Conservation (phyloP, 1,139 yeast genomes). For the Suhomyces terraborum region DNA sequence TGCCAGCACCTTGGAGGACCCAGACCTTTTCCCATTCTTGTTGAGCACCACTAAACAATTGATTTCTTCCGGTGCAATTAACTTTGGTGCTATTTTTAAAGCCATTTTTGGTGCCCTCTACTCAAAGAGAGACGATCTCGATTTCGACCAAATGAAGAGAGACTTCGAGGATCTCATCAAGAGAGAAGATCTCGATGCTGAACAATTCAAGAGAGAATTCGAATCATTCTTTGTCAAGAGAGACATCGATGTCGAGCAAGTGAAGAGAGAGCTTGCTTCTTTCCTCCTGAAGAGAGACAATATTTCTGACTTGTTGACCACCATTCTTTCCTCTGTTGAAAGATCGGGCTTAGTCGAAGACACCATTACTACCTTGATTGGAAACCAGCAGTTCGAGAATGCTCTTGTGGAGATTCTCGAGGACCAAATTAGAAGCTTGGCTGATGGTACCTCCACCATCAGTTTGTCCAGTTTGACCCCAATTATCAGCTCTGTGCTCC, state of each 20-base stretch:
- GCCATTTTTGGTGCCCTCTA: conserved; percentile 18
- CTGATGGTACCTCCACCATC: conserved; percentile 17
- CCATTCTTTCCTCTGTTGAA: conserved; percentile 33
- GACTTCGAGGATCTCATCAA: conserved; percentile 1
- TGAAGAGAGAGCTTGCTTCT: background rate
- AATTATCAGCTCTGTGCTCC: conserved; percentile 24
- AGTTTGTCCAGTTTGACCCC: conserved; percentile 25
- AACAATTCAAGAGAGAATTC: background rate
- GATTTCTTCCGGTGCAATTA: conserved; percentile 24
- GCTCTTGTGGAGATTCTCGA: conserved; percentile 29
- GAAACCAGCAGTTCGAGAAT: conserved; percentile 32
- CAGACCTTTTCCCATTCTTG: conserved; percentile 32
- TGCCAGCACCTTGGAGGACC: conserved; percentile 30
- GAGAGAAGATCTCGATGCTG: background rate
- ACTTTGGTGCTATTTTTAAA: conserved; percentile 22
- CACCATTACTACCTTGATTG: conserved; percentile 30
- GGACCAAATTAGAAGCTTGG: conserved; percentile 30
- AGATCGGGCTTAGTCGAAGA: conserved; percentile 33
- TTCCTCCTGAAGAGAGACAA: conserved; percentile 31
- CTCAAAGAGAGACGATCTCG: conserved; percentile 11
- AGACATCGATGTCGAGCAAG: background rate
- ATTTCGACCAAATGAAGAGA: conserved; percentile 3
- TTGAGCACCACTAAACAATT: conserved; percentile 26
- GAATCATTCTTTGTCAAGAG: background rate
- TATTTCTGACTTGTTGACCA: conserved; percentile 35